Percentiles rank a stretch among this genome's conserved stretches.
Conservation (phyloP, 2,329 filamentous ascomycete genomes). For the Aspergillus luchuensis region DNA sequence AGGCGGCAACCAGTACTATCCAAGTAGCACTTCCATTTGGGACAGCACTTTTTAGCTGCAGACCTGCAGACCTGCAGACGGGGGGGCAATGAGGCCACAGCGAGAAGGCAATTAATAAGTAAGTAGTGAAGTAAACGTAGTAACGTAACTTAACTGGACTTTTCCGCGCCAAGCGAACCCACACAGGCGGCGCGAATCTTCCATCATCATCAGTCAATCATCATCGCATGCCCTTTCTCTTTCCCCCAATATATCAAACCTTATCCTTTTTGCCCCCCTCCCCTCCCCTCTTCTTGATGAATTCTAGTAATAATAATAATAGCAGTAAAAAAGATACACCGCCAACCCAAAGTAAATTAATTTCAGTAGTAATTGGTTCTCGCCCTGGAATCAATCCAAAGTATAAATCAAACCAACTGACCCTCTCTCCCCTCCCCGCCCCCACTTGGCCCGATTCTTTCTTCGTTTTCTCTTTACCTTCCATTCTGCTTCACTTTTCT, state of each 20-base stretch:
- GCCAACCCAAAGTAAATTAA: no score
- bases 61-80: no score
- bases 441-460: slow-evolving; percentile 6
- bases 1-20: neutral
- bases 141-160: no score
- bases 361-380: neutral
- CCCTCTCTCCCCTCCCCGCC: neutral
- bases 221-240: slow-evolving; percentile 2
- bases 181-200: neutral
- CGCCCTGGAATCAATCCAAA: neutral
- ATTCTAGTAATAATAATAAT: no score
- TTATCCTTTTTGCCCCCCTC: no score
- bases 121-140: neutral
- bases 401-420: neutral
- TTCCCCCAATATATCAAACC: no score
- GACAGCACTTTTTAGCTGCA: no score
- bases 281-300: no score
- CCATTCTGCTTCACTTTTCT: neutral
- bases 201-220: neutral
- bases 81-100: neutral
- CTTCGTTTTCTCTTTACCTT: neutral
- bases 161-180: slow-evolving; percentile 7
- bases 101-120: neutral
- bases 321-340: no score
- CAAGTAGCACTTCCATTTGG: no score